Conservation (phyloP, 2,329 filamentous ascomycete genomes). For the Cladosporium velox region DNA sequence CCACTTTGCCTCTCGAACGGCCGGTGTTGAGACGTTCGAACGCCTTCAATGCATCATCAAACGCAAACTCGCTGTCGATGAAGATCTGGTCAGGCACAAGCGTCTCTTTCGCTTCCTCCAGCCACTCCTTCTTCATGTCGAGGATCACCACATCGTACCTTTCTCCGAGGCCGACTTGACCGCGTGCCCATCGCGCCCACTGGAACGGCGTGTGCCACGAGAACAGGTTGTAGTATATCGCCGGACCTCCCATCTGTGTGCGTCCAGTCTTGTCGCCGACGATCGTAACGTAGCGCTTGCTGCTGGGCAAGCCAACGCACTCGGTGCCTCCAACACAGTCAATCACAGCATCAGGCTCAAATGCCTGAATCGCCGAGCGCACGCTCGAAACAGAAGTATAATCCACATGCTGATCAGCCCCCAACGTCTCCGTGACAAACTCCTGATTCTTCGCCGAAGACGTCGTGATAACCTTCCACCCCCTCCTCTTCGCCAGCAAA, state of each 20-base stretch:
- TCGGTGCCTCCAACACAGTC: conserved; percentile 59
- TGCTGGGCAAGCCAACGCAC: conserved; percentile 41
- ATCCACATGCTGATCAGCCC: conserved; percentile 65
- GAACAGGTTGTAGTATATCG: conserved; percentile 34
- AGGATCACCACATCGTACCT: conserved; percentile 47
- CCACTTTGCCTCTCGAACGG: conserved; percentile 38
- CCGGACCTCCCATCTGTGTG: conserved; percentile 37
- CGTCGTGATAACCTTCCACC: conserved; percentile 45
- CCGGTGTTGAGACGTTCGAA: conserved; percentile 41
- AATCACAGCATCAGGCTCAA: conserved; percentile 57
- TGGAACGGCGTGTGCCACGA: conserved; percentile 30
- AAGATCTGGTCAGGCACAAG: conserved; percentile 55
- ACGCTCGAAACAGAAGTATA: conserved; percentile 56
- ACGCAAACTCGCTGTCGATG: conserved; percentile 58
- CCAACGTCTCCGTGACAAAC: conserved; percentile 56
- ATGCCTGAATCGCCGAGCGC: conserved; percentile 50
- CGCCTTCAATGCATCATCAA: conserved; percentile 53
- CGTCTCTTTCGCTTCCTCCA: conserved; percentile 57
- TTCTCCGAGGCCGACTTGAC: conserved; percentile 41
- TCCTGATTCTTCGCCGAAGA: conserved; percentile 62
- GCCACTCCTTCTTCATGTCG: conserved; percentile 47
- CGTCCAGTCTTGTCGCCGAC: conserved; percentile 41
- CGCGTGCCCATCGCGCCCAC: conserved; percentile 38
- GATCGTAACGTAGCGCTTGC: conserved; percentile 53
- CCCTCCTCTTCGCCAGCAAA: conserved; percentile 34